Percentiles rank a stretch among this genome's conserved stretches.
phyloP scores from a whole-genome alignment of 2,329 filamentous ascomycete species.

The Rosellinia necatrix region DNA sequence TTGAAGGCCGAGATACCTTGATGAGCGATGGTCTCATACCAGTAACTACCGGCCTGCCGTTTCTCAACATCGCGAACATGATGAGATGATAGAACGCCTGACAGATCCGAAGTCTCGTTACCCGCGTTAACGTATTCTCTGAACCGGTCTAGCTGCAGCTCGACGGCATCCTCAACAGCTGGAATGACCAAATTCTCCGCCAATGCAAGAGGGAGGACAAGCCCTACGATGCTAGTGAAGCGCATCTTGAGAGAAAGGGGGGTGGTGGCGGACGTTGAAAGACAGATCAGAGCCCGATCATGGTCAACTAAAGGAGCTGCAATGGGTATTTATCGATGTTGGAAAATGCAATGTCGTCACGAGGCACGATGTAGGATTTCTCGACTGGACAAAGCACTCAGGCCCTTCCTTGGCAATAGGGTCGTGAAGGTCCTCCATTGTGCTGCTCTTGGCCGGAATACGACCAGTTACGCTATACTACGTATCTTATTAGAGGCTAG shows the following conservation, averaged over 20 bases:
- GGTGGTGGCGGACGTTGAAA: background rate
- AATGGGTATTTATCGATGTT: constrained; percentile 14
- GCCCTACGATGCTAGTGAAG: constrained; percentile 17
- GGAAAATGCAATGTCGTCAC: background rate
- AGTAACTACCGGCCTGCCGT: constrained; percentile 32
- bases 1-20: constrained; percentile 44
- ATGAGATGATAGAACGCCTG: background rate
- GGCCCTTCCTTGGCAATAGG: background rate
- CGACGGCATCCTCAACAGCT: constrained; percentile 31
- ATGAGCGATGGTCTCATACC: constrained; percentile 42
- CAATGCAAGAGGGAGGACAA: constrained; percentile 26
- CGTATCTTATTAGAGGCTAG: too few species aligned
- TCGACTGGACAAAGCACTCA: background rate
- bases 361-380: constrained; percentile 3
- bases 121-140: constrained; percentile 22
- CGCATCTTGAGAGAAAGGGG: constrained; percentile 27
- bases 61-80: constrained; percentile 19
- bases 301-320: constrained; percentile 1
- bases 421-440: background rate
- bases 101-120: constrained; percentile 15
- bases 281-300: background rate
- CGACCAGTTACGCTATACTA: too few species aligned
- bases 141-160: constrained; percentile 30
- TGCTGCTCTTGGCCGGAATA: background rate
- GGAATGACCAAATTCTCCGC: constrained; percentile 33